Evolutionary conservation across 1,284 basidiomycete species (phyloP).

Genomic region (Vanrija sp.): DNA sequence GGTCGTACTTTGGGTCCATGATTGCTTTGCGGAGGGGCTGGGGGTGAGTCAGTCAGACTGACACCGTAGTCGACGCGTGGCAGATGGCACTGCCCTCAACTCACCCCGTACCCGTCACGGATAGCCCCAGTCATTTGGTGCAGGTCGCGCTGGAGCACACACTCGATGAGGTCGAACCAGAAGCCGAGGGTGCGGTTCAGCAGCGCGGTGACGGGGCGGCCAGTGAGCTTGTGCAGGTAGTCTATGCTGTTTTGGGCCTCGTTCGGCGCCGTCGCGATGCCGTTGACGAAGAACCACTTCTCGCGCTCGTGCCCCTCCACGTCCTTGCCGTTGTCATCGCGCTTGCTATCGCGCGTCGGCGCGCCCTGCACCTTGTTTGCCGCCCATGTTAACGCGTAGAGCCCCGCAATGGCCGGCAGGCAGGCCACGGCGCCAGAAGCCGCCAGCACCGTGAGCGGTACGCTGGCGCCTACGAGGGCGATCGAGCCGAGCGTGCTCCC

Average conservation of each 20-base stretch:
- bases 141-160: constrained; percentile 37
- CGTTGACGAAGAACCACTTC: constrained; percentile 36
- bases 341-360: constrained; percentile 1
- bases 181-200: constrained; percentile 35
- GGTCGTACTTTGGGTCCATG: constrained; percentile 18
- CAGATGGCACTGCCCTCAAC: not conserved
- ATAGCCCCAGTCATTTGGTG: constrained; percentile 27
- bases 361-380: constrained; percentile 3
- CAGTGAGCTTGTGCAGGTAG: constrained; percentile 24
- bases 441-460: not conserved
- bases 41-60: not conserved
- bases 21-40: constrained; percentile 12
- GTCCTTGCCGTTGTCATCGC: not conserved
- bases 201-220: constrained; percentile 28
- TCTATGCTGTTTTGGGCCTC: constrained; percentile 25
- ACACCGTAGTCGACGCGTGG: too few species aligned
- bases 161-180: constrained; percentile 37
- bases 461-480: too few species aligned
- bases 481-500: too few species aligned
- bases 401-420: not conserved
- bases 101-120: constrained; percentile 23
- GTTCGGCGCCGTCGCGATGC: constrained; percentile 27
- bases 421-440: not conserved
- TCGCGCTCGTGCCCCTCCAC: constrained; percentile 11
- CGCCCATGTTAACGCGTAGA: constrained; percentile 6